Base-by-base conservation (phyloP, 225 moss, liverwort and hornwort species). In the Ulota crispa region DNA sequence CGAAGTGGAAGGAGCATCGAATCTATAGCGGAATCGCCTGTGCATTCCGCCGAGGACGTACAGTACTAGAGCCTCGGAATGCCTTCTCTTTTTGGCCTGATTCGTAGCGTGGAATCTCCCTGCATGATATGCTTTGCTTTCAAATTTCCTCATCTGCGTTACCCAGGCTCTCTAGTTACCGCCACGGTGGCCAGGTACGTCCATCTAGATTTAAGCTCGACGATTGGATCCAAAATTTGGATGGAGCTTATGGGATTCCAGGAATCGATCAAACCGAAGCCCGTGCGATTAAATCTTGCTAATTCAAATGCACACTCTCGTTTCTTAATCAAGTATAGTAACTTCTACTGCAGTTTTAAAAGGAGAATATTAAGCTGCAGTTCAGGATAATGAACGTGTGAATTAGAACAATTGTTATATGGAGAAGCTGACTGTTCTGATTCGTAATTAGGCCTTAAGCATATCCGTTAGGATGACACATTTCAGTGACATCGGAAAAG, bases 1-100 rank as follows among this genome's bases (percentile, higher is more conserved):
- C 54, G 26, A 68, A 81, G 75, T 81, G 68, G 81, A 64, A 77
- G 18, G 69, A 52, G 82, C 69, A 70, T 82, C 60, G 82, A 60
- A 69, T 61, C 28, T 28, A 8, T 0, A 26, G 34, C 13, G 37
- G 54, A 50, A 43, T 60, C 32, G 16, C 12, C 1, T 5, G 34
- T 13, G 5, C 34, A 39, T 78, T 62, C 77, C 8, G 7, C n/a
- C 21, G 16, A 20, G 12, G 43, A 50, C 8, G 24, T 8, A n/a
- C n/a, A n/a, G n/a, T n/a, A n/a, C n/a, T n/a, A 34, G 19, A 47
- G 8, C 47, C 28, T 50, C n/a, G n/a, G 28, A 67, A 7, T 18
- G 18, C 60, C 73, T 83, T 60, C n/a, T 10, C 73, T 57, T 68
- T 28, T 15, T 9, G 41, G 55, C 54, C 70, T 41, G 75, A 75